phyloP scores from a whole-genome alignment of 208 protist species.

The Trypanosoma cruzi region DNA sequence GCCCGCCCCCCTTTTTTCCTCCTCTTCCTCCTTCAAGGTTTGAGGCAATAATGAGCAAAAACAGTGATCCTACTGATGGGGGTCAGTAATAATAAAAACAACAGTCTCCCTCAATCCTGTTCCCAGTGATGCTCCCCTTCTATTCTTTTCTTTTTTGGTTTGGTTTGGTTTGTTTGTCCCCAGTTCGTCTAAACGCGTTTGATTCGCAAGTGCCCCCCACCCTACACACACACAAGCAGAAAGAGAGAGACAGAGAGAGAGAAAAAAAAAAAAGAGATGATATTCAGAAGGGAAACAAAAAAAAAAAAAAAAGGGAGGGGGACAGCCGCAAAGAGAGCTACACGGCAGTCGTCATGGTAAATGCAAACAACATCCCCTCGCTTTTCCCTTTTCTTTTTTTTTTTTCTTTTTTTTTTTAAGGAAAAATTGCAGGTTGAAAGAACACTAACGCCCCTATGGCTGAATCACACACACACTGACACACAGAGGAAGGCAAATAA shows the following conservation, averaged over 20 bases:
- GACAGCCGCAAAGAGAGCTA: constrained; percentile 9
- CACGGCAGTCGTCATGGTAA: neutral
- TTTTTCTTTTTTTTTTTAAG: neutral
- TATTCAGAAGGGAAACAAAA: neutral
- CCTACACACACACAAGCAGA: too few relatives aligned
- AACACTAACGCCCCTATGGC: too few relatives aligned
- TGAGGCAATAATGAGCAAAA: too few relatives aligned
- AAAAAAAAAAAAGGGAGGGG: neutral
- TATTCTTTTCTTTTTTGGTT: neutral
- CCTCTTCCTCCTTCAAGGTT: neutral
- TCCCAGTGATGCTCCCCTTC: neutral
- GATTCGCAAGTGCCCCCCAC: too few relatives aligned
- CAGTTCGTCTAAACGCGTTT: too few relatives aligned
- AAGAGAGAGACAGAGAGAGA: too few relatives aligned
- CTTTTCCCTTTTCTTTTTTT: neutral
- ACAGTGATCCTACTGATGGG: neutral
- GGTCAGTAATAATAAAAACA: neutral
- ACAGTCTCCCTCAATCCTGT: neutral
- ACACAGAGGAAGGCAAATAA: neutral
- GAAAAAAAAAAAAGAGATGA: neutral
- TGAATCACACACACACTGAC: neutral
- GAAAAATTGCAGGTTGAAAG: too few relatives aligned
- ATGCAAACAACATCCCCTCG: neutral
- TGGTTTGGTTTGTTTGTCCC: neutral
- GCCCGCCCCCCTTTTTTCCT: neutral